Evolutionary conservation across 345 rosid genomes (phyloP), one percentile per base, ranked within the genome.

Genomic region (Lumnitzera racemosa): DNA sequence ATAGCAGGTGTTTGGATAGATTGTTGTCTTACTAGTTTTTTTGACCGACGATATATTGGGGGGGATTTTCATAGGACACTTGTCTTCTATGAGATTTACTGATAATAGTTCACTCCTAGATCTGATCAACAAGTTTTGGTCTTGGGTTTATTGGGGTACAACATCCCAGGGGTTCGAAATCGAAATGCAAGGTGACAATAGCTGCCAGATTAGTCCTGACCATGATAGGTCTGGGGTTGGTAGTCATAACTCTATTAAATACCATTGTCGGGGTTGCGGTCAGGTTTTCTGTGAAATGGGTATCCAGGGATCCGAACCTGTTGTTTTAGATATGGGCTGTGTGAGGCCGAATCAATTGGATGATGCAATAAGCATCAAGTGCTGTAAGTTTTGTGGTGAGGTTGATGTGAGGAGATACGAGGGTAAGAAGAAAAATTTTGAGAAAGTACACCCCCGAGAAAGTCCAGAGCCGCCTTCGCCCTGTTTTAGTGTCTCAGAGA

Each of bases 401-500:
- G 67, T 62, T 62, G 59, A 56, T 43, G 46, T 58, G 57, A 75
- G 57, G 59, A 74, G 43, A 36, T 36, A 51, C 55, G 83, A 77
- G 60, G 66, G 72, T 27, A 78, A 72, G 63, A 80, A 71, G 69
- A 81, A 76, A 67, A 71, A 47, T 68, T 70, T 76, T 69, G 87
- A 95, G 71, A 94, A 90, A 65, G 88, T 90, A 51, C 87, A 90
- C 72, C 96, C 99, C 60, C 69, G 78, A 17, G 86, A 80, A 53
- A 83, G 86, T 76, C 89, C 90, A 2, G 95, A 89, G 65, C 80
- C 82, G 13, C 82, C 78, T 11, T 82, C 85, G 8, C 90, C 81
- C 29, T 70, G 72, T 51, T 76, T 64, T 56, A 62, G 69, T 55
- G 61, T 62, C 36, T 65, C 46, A 4, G 74, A 62, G 56, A 64